Evolutionary conservation across 1,139 yeast species (phyloP), one percentile per base, ranked within the genome.

Genomic region (Scheffersomyces titani): DNA sequence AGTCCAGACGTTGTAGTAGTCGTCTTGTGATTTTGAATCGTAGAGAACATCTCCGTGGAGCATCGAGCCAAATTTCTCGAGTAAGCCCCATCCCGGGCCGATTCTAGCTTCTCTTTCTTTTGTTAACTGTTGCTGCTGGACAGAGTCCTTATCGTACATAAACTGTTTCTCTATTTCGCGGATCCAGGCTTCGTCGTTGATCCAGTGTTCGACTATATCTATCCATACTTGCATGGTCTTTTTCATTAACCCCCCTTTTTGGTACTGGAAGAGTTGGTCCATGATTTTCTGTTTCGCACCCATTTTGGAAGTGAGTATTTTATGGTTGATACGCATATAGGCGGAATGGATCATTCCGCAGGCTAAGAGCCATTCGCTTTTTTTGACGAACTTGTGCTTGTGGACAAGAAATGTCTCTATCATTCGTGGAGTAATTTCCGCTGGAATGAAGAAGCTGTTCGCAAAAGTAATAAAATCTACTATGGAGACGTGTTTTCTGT

Each of bases 291-390:
- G 70, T 56, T 77, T 81, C 24, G 83, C 77, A 1, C 89, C 86
- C 9, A 86, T 74, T 54, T 78, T 81, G 11, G 72, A 67, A 9
- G 73, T 67, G 19, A 87, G 70, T 36, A 78, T 66, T 22, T 74
- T 74, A 58, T 82, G 80, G 65, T 86, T 86, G 46, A 88, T 77
- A 16, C 87, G 74, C 16, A 78, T 73, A 54, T 85, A 86, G 16
- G 88, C 86, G 6, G 88, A 82, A 49, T 87, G 77, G 0, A 88
- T 77, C 60, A 88, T 68, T 0, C 92, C 93, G 67, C 90, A 86
- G 0, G 88, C 84, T 36, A 88, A 69, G 18, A 86, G 84, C 91
- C 92, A 88, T 50, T 87, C 88, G 56, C 82, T 85, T 52, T 82
- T 82, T 60, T 77, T 79, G 19, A 66, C 63, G 54, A 87, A 81